These are phyloP conservation scores for Sporisorium graminicola DNA, from an alignment of 1,284 basidiomycete species.

Conservation along the genomic window DNA sequence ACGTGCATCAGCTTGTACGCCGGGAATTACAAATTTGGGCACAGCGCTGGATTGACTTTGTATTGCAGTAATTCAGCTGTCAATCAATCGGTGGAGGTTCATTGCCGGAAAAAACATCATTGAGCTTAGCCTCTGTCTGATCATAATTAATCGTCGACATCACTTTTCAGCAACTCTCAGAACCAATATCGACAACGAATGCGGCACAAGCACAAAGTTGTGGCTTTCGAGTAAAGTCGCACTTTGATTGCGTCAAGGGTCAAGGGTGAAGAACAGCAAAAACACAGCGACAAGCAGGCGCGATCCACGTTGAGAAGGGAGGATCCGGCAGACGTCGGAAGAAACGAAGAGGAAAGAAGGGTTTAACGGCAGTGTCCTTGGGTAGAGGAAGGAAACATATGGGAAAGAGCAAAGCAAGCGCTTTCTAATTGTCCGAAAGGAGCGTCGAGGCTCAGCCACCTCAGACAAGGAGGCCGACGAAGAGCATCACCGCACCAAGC, in stretches of 20 bases:
- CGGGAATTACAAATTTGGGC: not conserved
- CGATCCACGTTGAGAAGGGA: not conserved
- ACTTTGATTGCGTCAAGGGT: not conserved
- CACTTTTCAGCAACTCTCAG: too few species aligned
- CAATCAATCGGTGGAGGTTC: conserved; percentile 7
- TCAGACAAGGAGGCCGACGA: conserved; percentile 35
- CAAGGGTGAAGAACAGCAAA: not conserved
- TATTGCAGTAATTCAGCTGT: not conserved
- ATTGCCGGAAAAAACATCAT: not conserved
- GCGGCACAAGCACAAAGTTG: not conserved
- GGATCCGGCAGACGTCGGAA: not conserved
- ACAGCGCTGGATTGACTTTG: not conserved
- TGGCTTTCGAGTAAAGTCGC: not conserved
- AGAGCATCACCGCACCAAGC: conserved; percentile 34
- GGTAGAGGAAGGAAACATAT: not conserved
- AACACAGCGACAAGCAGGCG: not conserved
- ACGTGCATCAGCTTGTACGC: conserved; percentile 4
- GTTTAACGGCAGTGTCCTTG: conserved; percentile 2
- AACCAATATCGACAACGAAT: not conserved
- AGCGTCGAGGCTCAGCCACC: not conserved
- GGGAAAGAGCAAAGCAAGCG: not conserved
- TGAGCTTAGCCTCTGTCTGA: too few species aligned
- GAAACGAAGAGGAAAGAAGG: not conserved
- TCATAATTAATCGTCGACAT: not conserved
- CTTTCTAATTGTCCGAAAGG: conserved; percentile 10